phyloP scores from a whole-genome alignment of 2,329 filamentous ascomycete genomes.

The Didymella glomerata region DNA sequence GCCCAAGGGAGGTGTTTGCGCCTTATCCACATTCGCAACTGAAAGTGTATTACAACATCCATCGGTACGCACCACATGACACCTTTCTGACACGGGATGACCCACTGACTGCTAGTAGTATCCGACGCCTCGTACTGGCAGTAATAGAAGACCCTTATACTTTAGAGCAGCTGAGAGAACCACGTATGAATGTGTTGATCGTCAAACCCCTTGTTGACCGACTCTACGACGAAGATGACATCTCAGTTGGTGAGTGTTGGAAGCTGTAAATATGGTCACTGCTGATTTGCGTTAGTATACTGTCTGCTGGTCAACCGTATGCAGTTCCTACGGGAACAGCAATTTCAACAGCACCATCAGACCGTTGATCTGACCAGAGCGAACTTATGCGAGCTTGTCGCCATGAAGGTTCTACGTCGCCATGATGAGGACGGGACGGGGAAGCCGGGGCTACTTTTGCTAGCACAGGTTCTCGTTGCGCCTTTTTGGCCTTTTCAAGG shows the following conservation, averaged over 20 bases:
- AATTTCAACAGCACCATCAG: slow-evolving; percentile 77
- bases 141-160: slow-evolving; percentile 70
- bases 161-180: slow-evolving; percentile 78
- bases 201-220: slow-evolving; percentile 85
- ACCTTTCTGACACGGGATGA: too few relatives aligned
- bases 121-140: slow-evolving; percentile 57
- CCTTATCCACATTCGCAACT: slow-evolving; percentile 68
- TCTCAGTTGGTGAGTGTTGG: slow-evolving; percentile 70
- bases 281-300: slow-evolving; percentile 65
- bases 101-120: slow-evolving; percentile 34
- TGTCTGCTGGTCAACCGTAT: slow-evolving; percentile 83
- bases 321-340: slow-evolving; percentile 81
- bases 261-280: neutral
- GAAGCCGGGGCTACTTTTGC: slow-evolving; percentile 72
- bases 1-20: slow-evolving; percentile 51
- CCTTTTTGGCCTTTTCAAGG: slow-evolving; percentile 88
- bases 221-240: slow-evolving; percentile 79
- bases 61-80: slow-evolving; percentile 57
- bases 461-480: slow-evolving; percentile 82
- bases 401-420: slow-evolving; percentile 77
- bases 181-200: slow-evolving; percentile 81
- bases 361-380: slow-evolving; percentile 83
- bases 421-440: slow-evolving; percentile 81
- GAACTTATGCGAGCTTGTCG: slow-evolving; percentile 80
- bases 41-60: slow-evolving; percentile 80